Conservation (phyloP, 495 filamentous ascomycete genomes). For the Chaetomium tenue region DNA sequence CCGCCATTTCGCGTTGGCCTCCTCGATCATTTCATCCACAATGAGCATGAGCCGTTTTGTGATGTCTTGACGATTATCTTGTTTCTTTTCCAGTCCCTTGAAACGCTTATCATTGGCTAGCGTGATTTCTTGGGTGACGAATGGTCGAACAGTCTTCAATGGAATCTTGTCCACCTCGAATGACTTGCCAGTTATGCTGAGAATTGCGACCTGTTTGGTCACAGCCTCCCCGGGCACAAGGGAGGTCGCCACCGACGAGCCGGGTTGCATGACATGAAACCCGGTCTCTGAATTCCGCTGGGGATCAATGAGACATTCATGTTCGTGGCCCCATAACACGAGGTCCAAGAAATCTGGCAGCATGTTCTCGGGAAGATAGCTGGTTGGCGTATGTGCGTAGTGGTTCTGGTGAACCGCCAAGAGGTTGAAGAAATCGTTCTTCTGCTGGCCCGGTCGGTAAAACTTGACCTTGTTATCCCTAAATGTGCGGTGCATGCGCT, state of each 20-base stretch:
- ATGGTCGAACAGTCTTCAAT: slow-evolving; percentile 85
- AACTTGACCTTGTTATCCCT: slow-evolving; percentile 91
- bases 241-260: slow-evolving; percentile 93
- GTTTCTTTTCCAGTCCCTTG: slow-evolving; percentile 70
- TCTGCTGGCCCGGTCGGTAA: slow-evolving; percentile 78
- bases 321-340: slow-evolving; percentile 95
- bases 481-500: slow-evolving; percentile 90
- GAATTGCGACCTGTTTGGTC: slow-evolving; percentile 82
- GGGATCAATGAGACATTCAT: slow-evolving; percentile 92
- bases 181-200: slow-evolving; percentile 77
- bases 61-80: slow-evolving; percentile 76
- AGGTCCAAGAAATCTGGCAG: slow-evolving; percentile 89
- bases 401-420: slow-evolving; percentile 97
- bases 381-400: slow-evolving; percentile 81
- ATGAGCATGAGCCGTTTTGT: slow-evolving; percentile 71
- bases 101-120: slow-evolving; percentile 74
- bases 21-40: slow-evolving; percentile 80
- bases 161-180: slow-evolving; percentile 80
- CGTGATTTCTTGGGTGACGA: slow-evolving; percentile 79
- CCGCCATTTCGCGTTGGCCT: slow-evolving; percentile 81
- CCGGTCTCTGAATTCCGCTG: slow-evolving; percentile 75
- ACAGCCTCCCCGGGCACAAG: slow-evolving; percentile 87
- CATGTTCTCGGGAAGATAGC: slow-evolving; percentile 91
- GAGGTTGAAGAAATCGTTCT: slow-evolving; percentile 93
- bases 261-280: slow-evolving; percentile 96